Conservation (phyloP, 768 basidiomycete species). For the Lyophyllum semitale region DNA sequence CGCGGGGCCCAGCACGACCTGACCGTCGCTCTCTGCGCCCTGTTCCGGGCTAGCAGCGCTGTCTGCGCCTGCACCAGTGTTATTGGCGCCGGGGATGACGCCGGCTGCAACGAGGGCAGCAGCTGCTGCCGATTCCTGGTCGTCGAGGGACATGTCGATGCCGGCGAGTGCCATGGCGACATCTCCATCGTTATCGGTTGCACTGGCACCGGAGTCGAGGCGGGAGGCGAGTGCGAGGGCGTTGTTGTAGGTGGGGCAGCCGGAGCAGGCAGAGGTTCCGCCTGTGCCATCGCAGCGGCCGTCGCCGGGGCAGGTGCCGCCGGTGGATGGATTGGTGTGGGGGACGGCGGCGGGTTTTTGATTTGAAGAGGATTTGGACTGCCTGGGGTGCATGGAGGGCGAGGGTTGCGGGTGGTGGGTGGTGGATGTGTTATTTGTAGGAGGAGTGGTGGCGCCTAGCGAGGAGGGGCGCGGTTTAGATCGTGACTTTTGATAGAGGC, state of each 20-base stretch:
- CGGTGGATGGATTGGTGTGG: slow-evolving; percentile 11
- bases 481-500: slow-evolving; percentile 84
- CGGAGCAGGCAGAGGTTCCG: slow-evolving; percentile 88
- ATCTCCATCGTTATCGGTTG: slow-evolving; percentile 21
- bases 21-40: neutral
- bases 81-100: slow-evolving; percentile 10
- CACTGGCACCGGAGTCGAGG: slow-evolving; percentile 23
- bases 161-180: slow-evolving; percentile 12
- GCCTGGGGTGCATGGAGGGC: slow-evolving; percentile 8
- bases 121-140: slow-evolving; percentile 19
- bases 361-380: slow-evolving; percentile 3
- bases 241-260: slow-evolving; percentile 98
- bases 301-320: slow-evolving; percentile 96
- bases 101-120: slow-evolving; percentile 22
- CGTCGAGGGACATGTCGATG: slow-evolving; percentile 9
- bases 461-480: slow-evolving; percentile 72
- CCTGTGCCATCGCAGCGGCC: slow-evolving; percentile 98
- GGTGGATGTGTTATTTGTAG: slow-evolving; percentile 27
- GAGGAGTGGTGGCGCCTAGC: slow-evolving; percentile 45
- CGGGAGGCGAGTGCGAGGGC: slow-evolving; percentile 49
- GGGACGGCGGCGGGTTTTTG: slow-evolving; percentile 1
- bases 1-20: slow-evolving; percentile 19
- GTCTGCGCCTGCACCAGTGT: neutral
- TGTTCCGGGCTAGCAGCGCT: neutral
- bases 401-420: slow-evolving; percentile 16